Base-by-base conservation (phyloP, 2,329 filamentous ascomycete species). In the Sclerotinia spermophila region DNA sequence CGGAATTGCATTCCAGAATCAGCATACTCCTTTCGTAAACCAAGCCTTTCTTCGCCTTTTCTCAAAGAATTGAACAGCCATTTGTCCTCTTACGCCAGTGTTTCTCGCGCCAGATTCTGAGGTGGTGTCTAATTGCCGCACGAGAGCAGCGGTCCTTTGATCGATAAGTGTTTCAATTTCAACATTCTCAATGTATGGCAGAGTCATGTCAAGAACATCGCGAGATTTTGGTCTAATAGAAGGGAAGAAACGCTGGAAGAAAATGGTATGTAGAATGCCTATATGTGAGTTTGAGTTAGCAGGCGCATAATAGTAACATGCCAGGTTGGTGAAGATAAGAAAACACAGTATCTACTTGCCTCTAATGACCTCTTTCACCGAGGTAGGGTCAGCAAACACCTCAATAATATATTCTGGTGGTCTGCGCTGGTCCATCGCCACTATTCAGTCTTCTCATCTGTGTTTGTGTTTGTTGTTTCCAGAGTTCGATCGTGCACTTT, bases 241-340 rank as follows among this genome's bases (percentile, higher is more conserved):
- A 71, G 93, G 93, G 85, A 98, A 97, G 87, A 95, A 97, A 79
- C 96, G 92, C 84, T 97, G 94, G 86, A 98, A 98, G 88, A 98
- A 99, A 81, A 98, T 97, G 66, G 94, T 96, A 81, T 97, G 94
- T 65, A 98, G 87, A 80, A 97, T 92, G 74, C 92, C 95, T 97
- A 77, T 51, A 30, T 59, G 64, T 17, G 62, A 45, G 45, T 30
- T 30, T n/a, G 24, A 40, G 55, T 60, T 42, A 64, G 51, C 55
- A 42, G 45, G 62, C 62, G 62, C 62, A 66, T 38, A 5, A 42
- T 42, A 42, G 48, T 68, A 21, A 17, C 33, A 60, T 55, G 44
- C 24, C 30, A 35, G 42, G 35, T 27, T 33, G 53, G 33, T 42
- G 30, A 70, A 40, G 38, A 30, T 35, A 70, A 58, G 51, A 56